phyloP scores from a whole-genome alignment of 2,329 filamentous ascomycete genomes.

The Pseudocercospora fijiensis region DNA sequence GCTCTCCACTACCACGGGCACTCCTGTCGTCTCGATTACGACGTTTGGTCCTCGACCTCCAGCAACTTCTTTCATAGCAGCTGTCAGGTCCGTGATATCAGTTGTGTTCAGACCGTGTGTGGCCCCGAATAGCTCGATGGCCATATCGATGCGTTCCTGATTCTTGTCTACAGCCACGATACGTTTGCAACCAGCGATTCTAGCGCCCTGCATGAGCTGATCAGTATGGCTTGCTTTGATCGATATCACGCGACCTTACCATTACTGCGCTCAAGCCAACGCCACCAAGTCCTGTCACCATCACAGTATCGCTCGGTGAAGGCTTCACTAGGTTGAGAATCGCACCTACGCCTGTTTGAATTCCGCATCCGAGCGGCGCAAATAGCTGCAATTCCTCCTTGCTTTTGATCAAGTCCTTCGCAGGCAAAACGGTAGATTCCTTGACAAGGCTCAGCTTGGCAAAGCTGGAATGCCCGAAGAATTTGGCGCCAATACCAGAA shows the following conservation, averaged over 20 bases:
- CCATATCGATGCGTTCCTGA: slow-evolving; percentile 38
- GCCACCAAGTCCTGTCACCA: slow-evolving; percentile 30
- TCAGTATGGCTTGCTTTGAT: neutral
- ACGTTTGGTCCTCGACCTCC: slow-evolving; percentile 43
- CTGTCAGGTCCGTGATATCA: slow-evolving; percentile 28
- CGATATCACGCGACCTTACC: slow-evolving; percentile 14
- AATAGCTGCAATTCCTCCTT: slow-evolving; percentile 30
- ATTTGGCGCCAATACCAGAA: slow-evolving; percentile 27
- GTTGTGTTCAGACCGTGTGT: slow-evolving; percentile 43
- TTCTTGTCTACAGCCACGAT: slow-evolving; percentile 44
- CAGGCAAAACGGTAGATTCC: slow-evolving; percentile 27
- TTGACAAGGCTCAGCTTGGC: slow-evolving; percentile 28
- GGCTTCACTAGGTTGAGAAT: slow-evolving; percentile 31
- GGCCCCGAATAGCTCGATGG: slow-evolving; percentile 40
- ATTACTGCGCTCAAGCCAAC: slow-evolving; percentile 41
- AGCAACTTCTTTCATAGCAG: slow-evolving; percentile 36
- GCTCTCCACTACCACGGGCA: slow-evolving; percentile 21
- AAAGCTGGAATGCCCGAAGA: slow-evolving; percentile 34
- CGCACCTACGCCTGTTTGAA: slow-evolving; percentile 33
- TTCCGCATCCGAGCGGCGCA: slow-evolving; percentile 31
- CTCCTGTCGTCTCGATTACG: slow-evolving; percentile 43
- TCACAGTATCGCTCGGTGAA: slow-evolving; percentile 24
- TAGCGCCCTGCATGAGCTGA: slow-evolving; percentile 22
- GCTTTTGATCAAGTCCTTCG: slow-evolving; percentile 24
- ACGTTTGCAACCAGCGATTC: slow-evolving; percentile 31